Conservation (phyloP, 116 monocot species). For the Dioscorea cayenensis region DNA sequence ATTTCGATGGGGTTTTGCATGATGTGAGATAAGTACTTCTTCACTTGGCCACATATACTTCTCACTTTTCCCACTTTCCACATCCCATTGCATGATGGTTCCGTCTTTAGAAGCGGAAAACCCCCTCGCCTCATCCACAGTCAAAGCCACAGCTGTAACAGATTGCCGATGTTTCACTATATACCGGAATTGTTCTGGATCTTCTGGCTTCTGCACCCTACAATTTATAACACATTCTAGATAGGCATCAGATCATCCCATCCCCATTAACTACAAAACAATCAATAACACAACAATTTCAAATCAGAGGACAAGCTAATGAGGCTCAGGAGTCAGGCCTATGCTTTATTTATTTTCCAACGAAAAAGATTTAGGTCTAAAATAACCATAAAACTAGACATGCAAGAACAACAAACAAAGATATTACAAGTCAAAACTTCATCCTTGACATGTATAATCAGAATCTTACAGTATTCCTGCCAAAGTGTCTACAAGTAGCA, state of each 20-base stretch:
- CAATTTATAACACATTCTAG: neutral
- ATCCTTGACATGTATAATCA: too few relatives aligned
- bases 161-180: conserved; percentile 72
- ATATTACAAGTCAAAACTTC: too few relatives aligned
- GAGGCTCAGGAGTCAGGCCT: too few relatives aligned
- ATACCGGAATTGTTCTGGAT: conserved; percentile 38
- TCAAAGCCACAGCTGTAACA: conserved; percentile 69
- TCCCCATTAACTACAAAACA: neutral
- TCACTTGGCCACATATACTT: conserved; percentile 89
- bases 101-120: conserved; percentile 99
- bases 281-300: too few relatives aligned
- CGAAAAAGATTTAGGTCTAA: too few relatives aligned
- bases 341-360: too few relatives aligned
- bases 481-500: neutral
- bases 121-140: conserved; percentile 69
- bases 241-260: neutral
- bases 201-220: conserved; percentile 59
- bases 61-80: conserved; percentile 77
- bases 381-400: too few relatives aligned
- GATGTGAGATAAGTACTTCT: conserved; percentile 60
- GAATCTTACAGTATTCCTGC: too few relatives aligned
- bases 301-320: too few relatives aligned
- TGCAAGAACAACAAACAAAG: too few relatives aligned
- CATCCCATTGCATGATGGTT: conserved; percentile 83
- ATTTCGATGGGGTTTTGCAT: conserved; percentile 44